phyloP scores from a whole-genome alignment of 1,139 yeast species.

The Yamadazyma atlantica region DNA sequence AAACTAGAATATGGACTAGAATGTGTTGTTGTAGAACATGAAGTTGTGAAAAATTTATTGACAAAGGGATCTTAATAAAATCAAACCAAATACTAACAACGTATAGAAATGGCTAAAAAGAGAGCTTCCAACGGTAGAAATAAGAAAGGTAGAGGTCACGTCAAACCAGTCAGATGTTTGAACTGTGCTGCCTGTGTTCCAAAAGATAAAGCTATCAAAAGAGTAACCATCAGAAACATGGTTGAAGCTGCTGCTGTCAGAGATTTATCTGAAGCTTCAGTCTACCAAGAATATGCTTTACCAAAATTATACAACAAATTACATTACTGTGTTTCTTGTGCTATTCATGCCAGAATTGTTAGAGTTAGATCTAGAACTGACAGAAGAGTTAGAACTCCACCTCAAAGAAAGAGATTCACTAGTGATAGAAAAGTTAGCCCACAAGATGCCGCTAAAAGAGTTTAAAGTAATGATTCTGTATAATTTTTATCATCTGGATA shows the following conservation, averaged over 20 bases:
- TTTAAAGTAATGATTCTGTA: slow-evolving; percentile 22
- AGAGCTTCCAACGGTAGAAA: slow-evolving; percentile 99
- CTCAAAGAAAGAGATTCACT: slow-evolving; percentile 98
- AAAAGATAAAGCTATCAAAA: slow-evolving; percentile 99
- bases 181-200: slow-evolving; percentile 99
- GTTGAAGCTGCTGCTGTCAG: slow-evolving; percentile 99
- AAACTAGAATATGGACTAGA: too few relatives aligned
- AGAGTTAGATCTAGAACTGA: slow-evolving; percentile 99
- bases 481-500: background rate
- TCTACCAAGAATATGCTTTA: slow-evolving; percentile 97
- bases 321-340: slow-evolving; percentile 99
- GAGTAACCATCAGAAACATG: slow-evolving; percentile 99
- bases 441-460: slow-evolving; percentile 97
- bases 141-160: slow-evolving; percentile 99
- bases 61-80: too few relatives aligned
- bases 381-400: slow-evolving; percentile 99
- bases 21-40: too few relatives aligned
- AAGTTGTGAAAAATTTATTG: too few relatives aligned
- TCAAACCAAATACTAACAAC: slow-evolving; percentile 17
- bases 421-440: slow-evolving; percentile 94
- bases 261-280: slow-evolving; percentile 99
- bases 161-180: slow-evolving; percentile 98
- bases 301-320: slow-evolving; percentile 99
- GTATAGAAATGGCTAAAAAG: slow-evolving; percentile 94
- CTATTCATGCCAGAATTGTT: slow-evolving; percentile 99